phyloP scores from a whole-genome alignment of 140 eudicot species.

The Bidens hawaiensis region DNA sequence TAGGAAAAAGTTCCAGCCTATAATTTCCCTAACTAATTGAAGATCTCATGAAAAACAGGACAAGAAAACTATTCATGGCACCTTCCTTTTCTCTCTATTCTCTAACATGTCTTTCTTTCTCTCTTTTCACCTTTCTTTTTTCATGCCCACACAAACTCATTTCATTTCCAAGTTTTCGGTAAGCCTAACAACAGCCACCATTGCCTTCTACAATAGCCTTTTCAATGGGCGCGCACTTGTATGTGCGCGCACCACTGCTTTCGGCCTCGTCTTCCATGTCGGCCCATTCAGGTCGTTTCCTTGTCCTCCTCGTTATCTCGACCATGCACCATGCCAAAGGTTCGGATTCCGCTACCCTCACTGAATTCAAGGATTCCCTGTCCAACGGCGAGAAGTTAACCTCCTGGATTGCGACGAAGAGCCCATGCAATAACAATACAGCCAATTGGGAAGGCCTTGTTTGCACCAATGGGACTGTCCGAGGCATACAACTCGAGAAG shows the following conservation, averaged over 20 bases:
- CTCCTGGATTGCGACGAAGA: conserved; percentile 32
- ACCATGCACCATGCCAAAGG: conserved; percentile 5
- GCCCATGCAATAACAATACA: conserved; percentile 38
- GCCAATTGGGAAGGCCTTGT: conserved; percentile 61
- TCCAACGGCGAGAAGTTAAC: conserved; percentile 34
- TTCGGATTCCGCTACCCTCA: conserved; percentile 43
- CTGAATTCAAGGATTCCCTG: conserved; percentile 42
- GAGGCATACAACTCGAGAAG: conserved; percentile 65
- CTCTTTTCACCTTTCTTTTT: conserved; percentile 20
- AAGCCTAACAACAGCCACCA: conserved; percentile 23
- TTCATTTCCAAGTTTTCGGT: conserved; percentile 16
- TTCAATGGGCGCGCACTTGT: conserved; percentile 66
- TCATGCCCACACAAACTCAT: conserved; percentile 26
- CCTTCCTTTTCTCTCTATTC: conserved; percentile 9
- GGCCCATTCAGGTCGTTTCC: background rate
- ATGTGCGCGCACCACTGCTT: conserved; percentile 51
- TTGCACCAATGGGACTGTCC: conserved; percentile 42
- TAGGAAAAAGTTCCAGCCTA: conserved; percentile 7
- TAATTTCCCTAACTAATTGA: conserved; percentile 12
- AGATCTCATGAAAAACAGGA: conserved; percentile 26
- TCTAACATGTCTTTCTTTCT: conserved; percentile 32
- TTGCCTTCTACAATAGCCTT: conserved; percentile 43
- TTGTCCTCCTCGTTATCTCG: conserved; percentile 15
- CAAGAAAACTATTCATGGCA: conserved; percentile 30
- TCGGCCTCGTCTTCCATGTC: conserved; percentile 13